Evolutionary conservation across 345 rosid species (phyloP), one percentile per base, ranked within the genome.

Genomic region (Capsella bursapastoris): DNA sequence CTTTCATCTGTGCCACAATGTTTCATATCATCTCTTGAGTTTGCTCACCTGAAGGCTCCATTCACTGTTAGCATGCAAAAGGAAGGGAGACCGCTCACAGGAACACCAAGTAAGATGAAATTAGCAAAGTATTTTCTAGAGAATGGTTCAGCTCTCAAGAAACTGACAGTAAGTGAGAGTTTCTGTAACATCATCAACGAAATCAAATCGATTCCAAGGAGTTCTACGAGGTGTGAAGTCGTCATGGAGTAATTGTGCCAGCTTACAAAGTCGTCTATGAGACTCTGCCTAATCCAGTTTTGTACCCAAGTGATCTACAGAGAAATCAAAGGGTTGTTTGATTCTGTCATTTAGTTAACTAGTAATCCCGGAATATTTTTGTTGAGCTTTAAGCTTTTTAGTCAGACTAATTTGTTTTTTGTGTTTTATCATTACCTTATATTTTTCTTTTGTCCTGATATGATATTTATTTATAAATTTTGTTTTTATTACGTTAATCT

Each of bases 21-120:
- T 66, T 74, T 74, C 16, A 6, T n/a, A 12, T 75, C 73, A 59
- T 59, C 73, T 10, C 49, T 75, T 31, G 74, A 75, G 68, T 60
- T 59, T 68, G 68, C 68, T 75, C 56, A 68, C 29, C 57, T 75
- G 13, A 68, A 75, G 68, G 50, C 73, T 18, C 6, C 7, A 9
- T 49, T 5, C 3, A 0, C 1, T 7, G 28, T 38, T 8, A 2
- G 2, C 45, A 7, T 1, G 4, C 55, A 29, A 48, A 43, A 41
- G 59, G 37, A 66, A 73, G 71, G 71, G 37, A 57, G 3, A 45
- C 65, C 66, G 10, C 41, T 41, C 8, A 8, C 27, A 0, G 73
- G 68, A 59, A 40, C 73, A 6, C 6, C 53, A 10, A 58, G 55
- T 59, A 68, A 75, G 61, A 67, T 38, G 73, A 75, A 67, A 67